Percentiles rank a stretch among this genome's conserved stretches.
Conservation (phyloP, 2,329 filamentous ascomycete genomes). For the Aurifilum marmelostoma region DNA sequence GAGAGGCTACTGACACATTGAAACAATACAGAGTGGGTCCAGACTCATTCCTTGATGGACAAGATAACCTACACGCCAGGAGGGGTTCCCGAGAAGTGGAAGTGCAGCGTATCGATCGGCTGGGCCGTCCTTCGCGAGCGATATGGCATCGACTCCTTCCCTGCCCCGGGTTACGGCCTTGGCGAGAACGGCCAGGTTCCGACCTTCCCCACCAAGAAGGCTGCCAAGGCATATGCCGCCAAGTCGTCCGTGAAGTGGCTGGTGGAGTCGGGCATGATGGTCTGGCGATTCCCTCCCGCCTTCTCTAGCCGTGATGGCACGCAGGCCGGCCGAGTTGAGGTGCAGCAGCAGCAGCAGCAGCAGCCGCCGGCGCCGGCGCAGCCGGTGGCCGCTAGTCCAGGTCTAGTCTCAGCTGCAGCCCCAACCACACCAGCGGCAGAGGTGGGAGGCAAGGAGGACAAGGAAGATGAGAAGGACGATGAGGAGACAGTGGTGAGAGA, state of each 20-base stretch:
- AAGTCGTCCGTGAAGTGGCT: slow-evolving; percentile 51
- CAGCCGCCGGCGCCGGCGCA: not conserved
- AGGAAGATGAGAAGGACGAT: not conserved
- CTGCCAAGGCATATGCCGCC: slow-evolving; percentile 58
- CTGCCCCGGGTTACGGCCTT: slow-evolving; percentile 16
- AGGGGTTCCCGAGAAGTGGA: slow-evolving; percentile 32
- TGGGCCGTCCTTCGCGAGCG: slow-evolving; percentile 29
- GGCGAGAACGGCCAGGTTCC: slow-evolving; percentile 34
- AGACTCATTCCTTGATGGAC: not conserved
- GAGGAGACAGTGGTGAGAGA: not conserved
- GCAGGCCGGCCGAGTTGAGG: too few species aligned
- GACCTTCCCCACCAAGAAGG: slow-evolving; percentile 53
- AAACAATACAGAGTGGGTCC: not conserved
- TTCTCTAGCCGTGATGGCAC: not conserved
- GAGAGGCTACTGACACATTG: too few species aligned
- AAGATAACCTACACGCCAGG: slow-evolving; percentile 34
- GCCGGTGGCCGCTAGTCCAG: not conserved
- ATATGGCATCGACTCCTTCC: slow-evolving; percentile 35
- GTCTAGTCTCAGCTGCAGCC: too few species aligned
- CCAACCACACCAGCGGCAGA: not conserved
- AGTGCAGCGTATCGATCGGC: slow-evolving; percentile 34
- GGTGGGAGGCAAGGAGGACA: not conserved
- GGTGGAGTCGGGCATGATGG: slow-evolving; percentile 36
- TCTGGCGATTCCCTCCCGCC: slow-evolving; percentile 27
- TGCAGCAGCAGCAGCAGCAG: not conserved